Percentiles rank a stretch among this genome's conserved stretches.
Evolutionary conservation across 345 rosid genomes (phyloP).

Genomic region (Murraya koenigii): DNA sequence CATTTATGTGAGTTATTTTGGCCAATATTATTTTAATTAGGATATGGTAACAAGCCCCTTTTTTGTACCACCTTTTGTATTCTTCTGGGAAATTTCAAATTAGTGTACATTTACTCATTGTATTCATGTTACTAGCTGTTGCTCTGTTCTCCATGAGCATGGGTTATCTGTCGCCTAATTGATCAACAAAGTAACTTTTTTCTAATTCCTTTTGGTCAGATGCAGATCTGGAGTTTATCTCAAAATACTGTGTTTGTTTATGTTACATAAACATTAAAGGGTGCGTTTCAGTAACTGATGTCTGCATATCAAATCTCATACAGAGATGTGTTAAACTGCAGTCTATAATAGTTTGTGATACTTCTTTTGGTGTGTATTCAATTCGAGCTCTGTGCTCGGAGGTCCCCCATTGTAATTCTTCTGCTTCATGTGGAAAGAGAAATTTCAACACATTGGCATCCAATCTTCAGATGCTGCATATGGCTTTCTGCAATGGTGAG

Average conservation of each 20-base stretch:
- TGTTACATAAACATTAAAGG: conserved; percentile 67
- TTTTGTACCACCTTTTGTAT: background rate
- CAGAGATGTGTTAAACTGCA: conserved; percentile 41
- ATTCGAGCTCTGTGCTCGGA: conserved; percentile 51
- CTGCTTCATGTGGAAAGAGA: conserved; percentile 22
- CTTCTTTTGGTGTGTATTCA: conserved; percentile 63
- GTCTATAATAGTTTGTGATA: conserved; percentile 67
- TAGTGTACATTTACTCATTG: background rate
- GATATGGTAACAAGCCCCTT: background rate
- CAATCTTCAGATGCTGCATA: conserved; percentile 63
- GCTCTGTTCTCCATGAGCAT: background rate
- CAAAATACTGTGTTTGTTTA: conserved; percentile 44
- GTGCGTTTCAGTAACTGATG: conserved; percentile 64
- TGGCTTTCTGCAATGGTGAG: conserved; percentile 75
- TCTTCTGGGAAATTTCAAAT: background rate
- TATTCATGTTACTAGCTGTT: background rate
- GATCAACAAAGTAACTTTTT: conserved; percentile 14
- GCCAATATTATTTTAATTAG: background rate
- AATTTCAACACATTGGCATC: conserved; percentile 37
- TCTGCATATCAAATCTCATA: conserved; percentile 55
- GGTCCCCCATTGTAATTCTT: conserved; percentile 26
- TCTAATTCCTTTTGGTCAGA: conserved; percentile 40
- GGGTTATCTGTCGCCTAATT: background rate
- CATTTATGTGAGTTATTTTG: background rate
- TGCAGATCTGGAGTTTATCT: conserved; percentile 45